Percentiles rank a stretch among this genome's conserved stretches.
Conservation (phyloP, 2,329 filamentous ascomycete genomes). For the Hymenoscyphus infarciens region DNA sequence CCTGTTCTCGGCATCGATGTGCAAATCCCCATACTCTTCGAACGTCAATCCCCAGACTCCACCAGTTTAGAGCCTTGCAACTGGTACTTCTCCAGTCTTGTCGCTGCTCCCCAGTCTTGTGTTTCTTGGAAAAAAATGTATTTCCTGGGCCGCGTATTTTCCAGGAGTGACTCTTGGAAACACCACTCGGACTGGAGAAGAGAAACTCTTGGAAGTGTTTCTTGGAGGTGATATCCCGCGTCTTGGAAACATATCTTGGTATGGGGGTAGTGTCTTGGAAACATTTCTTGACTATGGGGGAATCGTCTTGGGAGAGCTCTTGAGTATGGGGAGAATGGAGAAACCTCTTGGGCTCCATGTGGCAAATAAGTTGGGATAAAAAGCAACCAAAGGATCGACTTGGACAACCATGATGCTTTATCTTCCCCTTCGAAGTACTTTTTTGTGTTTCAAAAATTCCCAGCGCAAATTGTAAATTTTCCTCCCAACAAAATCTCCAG, state of each 20-base stretch:
- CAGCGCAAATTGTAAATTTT: background rate
- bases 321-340: background rate
- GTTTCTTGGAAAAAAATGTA: background rate
- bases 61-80: background rate
- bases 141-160: background rate
- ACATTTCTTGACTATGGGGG: background rate
- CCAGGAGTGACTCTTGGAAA: background rate
- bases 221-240: background rate
- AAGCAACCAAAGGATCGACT: background rate
- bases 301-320: background rate
- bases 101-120: too few relatives aligned
- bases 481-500: too few relatives aligned
- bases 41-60: background rate
- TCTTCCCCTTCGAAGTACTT: background rate
- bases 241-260: background rate
- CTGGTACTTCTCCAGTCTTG: too few relatives aligned
- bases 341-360: background rate
- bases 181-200: background rate
- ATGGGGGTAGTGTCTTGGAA: background rate
- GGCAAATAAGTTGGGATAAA: background rate
- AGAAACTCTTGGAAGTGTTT: background rate
- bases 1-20: background rate
- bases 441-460: background rate
- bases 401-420: background rate
- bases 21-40: background rate